These are phyloP conservation scores for Moringa oleifera DNA, from an alignment of 345 rosid genomes.

Conservation along the genomic window DNA sequence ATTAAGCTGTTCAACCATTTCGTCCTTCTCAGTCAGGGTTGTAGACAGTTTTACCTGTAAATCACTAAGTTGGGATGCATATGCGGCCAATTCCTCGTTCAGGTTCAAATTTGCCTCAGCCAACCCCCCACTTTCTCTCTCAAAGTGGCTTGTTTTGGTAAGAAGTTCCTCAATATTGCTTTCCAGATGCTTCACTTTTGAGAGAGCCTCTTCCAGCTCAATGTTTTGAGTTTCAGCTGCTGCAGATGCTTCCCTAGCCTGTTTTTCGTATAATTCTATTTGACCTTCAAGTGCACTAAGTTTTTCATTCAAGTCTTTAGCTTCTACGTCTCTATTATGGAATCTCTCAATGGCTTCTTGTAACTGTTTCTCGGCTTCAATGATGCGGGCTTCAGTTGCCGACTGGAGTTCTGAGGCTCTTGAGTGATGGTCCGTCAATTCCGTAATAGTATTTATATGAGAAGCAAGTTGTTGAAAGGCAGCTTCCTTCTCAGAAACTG, in stretches of 20 bases:
- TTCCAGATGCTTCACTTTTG: slow-evolving; percentile 56
- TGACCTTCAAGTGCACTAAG: slow-evolving; percentile 49
- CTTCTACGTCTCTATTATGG: slow-evolving; percentile 49
- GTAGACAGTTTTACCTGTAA: slow-evolving; percentile 49
- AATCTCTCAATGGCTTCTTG: slow-evolving; percentile 52
- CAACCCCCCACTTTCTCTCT: slow-evolving; percentile 66
- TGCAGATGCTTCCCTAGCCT: slow-evolving; percentile 49
- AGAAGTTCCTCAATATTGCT: slow-evolving; percentile 54
- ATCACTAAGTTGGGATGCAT: slow-evolving; percentile 57
- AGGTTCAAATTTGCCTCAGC: slow-evolving; percentile 78
- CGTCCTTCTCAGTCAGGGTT: slow-evolving; percentile 52
- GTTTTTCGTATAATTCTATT: slow-evolving; percentile 46
- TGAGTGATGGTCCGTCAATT: slow-evolving; percentile 51
- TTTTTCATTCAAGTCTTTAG: slow-evolving; percentile 47
- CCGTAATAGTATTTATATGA: slow-evolving; percentile 36
- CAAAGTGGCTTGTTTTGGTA: slow-evolving; percentile 48
- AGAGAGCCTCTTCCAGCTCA: slow-evolving; percentile 65
- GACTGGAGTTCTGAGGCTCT: slow-evolving; percentile 49
- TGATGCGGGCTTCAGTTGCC: slow-evolving; percentile 32
- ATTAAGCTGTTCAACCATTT: slow-evolving; percentile 51
- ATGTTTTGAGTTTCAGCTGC: slow-evolving; percentile 43
- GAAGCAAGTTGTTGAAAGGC: slow-evolving; percentile 47
- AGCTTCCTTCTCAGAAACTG: slow-evolving; percentile 65
- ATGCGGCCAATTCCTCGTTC: slow-evolving; percentile 57
- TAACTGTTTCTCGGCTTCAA: slow-evolving; percentile 36